Evolutionary conservation across 2,329 filamentous ascomycete species (phyloP).

Genomic region (Monilinia vaccinii-corymbosi): DNA sequence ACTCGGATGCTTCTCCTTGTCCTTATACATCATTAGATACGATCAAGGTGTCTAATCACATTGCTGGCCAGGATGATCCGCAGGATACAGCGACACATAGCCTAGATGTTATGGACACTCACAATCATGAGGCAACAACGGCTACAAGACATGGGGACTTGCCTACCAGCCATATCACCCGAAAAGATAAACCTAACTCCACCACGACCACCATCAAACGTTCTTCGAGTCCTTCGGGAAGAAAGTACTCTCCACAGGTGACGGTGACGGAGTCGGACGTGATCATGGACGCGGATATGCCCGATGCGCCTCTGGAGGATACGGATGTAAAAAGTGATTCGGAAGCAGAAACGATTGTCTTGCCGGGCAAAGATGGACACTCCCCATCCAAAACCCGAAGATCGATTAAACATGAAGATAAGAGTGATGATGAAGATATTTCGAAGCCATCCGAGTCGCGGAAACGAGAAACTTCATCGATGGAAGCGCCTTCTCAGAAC

Average conservation of each 20-base stretch:
- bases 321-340: slow-evolving; percentile 48
- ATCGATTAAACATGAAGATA: slow-evolving; percentile 53
- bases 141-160: slow-evolving; percentile 18
- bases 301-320: slow-evolving; percentile 15
- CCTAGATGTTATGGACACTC: slow-evolving; percentile 29
- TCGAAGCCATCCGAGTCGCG: slow-evolving; percentile 15
- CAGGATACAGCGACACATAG: slow-evolving; percentile 24
- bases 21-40: slow-evolving; percentile 24
- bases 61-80: slow-evolving; percentile 25
- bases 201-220: slow-evolving; percentile 16
- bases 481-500: slow-evolving; percentile 21
- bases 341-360: slow-evolving; percentile 63
- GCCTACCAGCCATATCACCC: slow-evolving; percentile 13
- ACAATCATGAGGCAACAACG: slow-evolving; percentile 20
- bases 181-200: slow-evolving; percentile 19
- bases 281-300: slow-evolving; percentile 19
- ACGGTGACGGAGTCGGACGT: slow-evolving; percentile 12
- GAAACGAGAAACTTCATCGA: slow-evolving; percentile 1
- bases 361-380: slow-evolving; percentile 55
- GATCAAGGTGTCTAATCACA: slow-evolving; percentile 29
- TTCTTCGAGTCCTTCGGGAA: slow-evolving; percentile 22
- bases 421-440: slow-evolving; percentile 44
- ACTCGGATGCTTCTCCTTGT: slow-evolving; percentile 28
- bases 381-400: slow-evolving; percentile 56
- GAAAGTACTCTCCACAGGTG: slow-evolving; percentile 27